A percentile compares a stretch with the other conserved stretches of the same genome.
Evolutionary conservation across 2,329 filamentous ascomycete species (phyloP).

Genomic region (Chaetomium sp.): DNA sequence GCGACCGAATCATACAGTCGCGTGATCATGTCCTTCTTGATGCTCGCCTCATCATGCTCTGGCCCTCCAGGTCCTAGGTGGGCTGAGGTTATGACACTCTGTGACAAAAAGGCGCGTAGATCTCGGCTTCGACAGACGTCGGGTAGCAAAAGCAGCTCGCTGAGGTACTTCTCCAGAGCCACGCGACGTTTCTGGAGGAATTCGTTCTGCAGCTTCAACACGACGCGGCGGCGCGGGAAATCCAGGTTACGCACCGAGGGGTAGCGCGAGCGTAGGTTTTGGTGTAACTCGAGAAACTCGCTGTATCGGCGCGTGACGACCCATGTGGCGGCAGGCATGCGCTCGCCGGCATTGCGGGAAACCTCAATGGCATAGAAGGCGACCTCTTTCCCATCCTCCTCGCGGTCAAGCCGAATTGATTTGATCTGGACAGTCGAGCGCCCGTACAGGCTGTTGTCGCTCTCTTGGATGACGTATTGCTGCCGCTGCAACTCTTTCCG

Average conservation of each 20-base stretch:
- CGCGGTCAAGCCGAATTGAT: constrained; percentile 83
- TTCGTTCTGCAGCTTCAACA: constrained; percentile 94
- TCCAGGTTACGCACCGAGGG: constrained; percentile 83
- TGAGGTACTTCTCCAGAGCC: constrained; percentile 79
- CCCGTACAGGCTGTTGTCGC: constrained; percentile 93
- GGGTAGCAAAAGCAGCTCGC: constrained; percentile 74
- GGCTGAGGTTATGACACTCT: constrained; percentile 60
- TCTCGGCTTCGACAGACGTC: constrained; percentile 93
- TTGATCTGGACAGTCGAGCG: constrained; percentile 86
- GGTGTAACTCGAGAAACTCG: constrained; percentile 93
- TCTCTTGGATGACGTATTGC: constrained; percentile 96
- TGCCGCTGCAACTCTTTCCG: constrained; percentile 93
- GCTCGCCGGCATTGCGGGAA: constrained; percentile 79
- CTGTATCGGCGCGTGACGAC: constrained; percentile 87
- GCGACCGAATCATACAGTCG: constrained; percentile 94
- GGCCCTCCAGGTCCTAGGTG: constrained; percentile 49
- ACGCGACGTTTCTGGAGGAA: constrained; percentile 84
- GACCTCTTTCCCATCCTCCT: constrained; percentile 88
- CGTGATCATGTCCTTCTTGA: constrained; percentile 78
- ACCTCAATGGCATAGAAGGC: constrained; percentile 93
- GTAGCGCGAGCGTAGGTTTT: constrained; percentile 76
- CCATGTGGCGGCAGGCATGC: constrained; percentile 96
- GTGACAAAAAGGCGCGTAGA: constrained; percentile 84
- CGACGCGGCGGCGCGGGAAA: constrained; percentile 83
- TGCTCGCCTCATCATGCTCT: constrained; percentile 45